Conservation (phyloP, 257 asterid species). For the Scutellaria galericulata region DNA sequence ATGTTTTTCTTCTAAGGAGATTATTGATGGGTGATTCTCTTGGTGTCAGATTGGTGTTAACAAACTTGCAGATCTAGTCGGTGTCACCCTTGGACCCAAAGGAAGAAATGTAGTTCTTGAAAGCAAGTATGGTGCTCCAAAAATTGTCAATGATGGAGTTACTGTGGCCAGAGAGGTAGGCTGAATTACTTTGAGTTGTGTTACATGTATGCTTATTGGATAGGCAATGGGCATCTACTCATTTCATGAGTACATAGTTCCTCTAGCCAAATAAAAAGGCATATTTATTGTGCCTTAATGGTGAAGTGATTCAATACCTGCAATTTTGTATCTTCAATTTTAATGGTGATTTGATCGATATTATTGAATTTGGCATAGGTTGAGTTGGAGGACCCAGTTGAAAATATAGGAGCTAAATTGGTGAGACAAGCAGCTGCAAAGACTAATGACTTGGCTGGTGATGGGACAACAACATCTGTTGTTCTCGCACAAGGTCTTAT, state of each 20-base stretch:
- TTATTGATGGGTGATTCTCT: slow-evolving; percentile 20
- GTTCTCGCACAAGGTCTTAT: slow-evolving; percentile 98
- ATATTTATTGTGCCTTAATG: not conserved
- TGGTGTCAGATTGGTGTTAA: slow-evolving; percentile 78
- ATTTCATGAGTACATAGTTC: not conserved
- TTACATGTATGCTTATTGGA: not conserved
- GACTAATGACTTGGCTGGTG: slow-evolving; percentile 98
- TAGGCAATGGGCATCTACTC: not conserved
- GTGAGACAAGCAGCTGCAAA: slow-evolving; percentile 98
- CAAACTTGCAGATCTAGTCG: slow-evolving; percentile 93
- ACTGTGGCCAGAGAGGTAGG: slow-evolving; percentile 93
- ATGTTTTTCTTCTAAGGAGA: not conserved
- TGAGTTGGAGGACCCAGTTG: slow-evolving; percentile 96
- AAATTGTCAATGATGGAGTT: slow-evolving; percentile 95
- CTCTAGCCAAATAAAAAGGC: not conserved
- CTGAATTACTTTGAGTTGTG: not conserved
- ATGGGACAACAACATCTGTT: slow-evolving; percentile 97
- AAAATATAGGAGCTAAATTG: slow-evolving; percentile 94
- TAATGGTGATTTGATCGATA: not conserved
- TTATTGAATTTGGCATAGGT: slow-evolving; percentile 52
- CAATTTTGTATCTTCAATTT: not conserved
- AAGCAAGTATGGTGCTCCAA: slow-evolving; percentile 97
- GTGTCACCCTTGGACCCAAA: slow-evolving; percentile 97
- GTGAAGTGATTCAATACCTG: not conserved
- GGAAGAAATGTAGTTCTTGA: slow-evolving; percentile 97